Conservation (phyloP, 2,329 filamentous ascomycete genomes). For the Pyrenochaeta sp. region DNA sequence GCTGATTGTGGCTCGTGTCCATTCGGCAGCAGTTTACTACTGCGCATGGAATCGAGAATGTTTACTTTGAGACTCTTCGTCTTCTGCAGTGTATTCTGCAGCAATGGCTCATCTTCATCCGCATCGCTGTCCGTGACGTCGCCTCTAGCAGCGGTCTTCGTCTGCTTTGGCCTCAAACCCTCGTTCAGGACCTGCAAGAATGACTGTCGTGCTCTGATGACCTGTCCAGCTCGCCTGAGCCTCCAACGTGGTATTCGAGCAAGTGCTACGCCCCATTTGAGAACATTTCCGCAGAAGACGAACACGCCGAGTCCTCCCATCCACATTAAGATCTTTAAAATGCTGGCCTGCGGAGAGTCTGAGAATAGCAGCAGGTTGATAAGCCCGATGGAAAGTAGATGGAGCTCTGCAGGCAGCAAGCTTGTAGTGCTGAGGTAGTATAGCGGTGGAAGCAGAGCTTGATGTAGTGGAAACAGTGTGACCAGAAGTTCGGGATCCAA, state of each 20-base stretch:
- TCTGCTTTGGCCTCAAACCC: constrained; percentile 38
- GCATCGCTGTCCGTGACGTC: constrained; percentile 54
- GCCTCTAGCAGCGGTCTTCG: constrained; percentile 25
- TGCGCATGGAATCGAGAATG: constrained; percentile 31
- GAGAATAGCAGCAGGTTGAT: constrained; percentile 84
- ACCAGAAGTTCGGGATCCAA: constrained; percentile 67
- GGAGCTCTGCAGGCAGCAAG: constrained; percentile 84
- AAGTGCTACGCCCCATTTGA: constrained; percentile 84
- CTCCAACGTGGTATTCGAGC: constrained; percentile 93
- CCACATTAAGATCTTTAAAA: constrained; percentile 57
- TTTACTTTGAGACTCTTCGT: constrained; percentile 40
- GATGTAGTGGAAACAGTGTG: constrained; percentile 83
- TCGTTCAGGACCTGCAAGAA: constrained; percentile 54
- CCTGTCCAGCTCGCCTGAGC: constrained; percentile 68
- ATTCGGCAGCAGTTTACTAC: constrained; percentile 15
- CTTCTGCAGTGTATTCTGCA: constrained; percentile 32
- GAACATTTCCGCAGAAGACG: constrained; percentile 74
- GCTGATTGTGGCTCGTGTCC: constrained; percentile 40
- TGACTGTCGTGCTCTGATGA: constrained; percentile 53
- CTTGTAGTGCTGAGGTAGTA: constrained; percentile 88
- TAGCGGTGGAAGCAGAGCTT: constrained; percentile 75
- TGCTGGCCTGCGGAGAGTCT: constrained; percentile 63
- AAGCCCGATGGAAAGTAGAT: constrained; percentile 82
- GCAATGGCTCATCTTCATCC: constrained; percentile 52
- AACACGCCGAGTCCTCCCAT: constrained; percentile 77